These are phyloP conservation scores for Torulaspora globosa DNA, from an alignment of 1,139 yeast genomes.

Conservation along the genomic window DNA sequence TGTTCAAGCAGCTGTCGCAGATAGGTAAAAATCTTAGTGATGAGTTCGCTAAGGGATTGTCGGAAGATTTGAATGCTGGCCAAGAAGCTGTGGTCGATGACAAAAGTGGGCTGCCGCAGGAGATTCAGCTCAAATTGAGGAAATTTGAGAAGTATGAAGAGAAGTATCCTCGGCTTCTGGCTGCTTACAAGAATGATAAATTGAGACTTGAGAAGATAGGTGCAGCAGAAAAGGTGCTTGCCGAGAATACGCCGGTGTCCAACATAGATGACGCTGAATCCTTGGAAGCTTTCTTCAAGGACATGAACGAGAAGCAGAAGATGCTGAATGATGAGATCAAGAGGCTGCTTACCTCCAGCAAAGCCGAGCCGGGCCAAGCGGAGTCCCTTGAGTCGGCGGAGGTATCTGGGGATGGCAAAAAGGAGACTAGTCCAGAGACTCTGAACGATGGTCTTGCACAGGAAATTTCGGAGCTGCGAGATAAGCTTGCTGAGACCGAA, in stretches of 20 bases:
- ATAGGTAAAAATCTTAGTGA: conserved; percentile 63
- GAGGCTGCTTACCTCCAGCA: conserved; percentile 26
- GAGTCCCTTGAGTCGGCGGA: conserved; percentile 1
- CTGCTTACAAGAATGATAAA: conserved; percentile 82
- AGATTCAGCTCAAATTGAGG: conserved; percentile 57
- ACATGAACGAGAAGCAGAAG: conserved; percentile 57
- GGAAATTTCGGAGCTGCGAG: conserved; percentile 5
- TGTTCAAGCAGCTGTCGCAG: conserved; percentile 62
- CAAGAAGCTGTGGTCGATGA: conserved; percentile 30
- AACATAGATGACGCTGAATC: conserved; percentile 63
- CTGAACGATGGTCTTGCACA: conserved; percentile 12
- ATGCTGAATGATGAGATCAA: conserved; percentile 46
- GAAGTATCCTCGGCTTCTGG: conserved; percentile 74
- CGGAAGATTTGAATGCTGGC: conserved; percentile 28
- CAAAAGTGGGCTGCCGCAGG: conserved; percentile 47
- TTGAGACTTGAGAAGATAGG: conserved; percentile 58
- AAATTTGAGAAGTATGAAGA: conserved; percentile 86
- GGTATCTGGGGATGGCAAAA: conserved; percentile 1
- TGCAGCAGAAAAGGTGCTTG: conserved; percentile 64
- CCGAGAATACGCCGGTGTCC: conserved; percentile 77
- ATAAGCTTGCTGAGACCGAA: conserved; percentile 2
- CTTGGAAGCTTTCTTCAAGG: conserved; percentile 65
- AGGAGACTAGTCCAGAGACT: conserved; percentile 11
- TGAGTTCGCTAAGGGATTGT: conserved; percentile 43
- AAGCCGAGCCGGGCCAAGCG: conserved; percentile 12